These are phyloP conservation scores for Dissophora globulifera DNA, from an alignment of 192 early-diverging fungal species.

Conservation along the genomic window DNA sequence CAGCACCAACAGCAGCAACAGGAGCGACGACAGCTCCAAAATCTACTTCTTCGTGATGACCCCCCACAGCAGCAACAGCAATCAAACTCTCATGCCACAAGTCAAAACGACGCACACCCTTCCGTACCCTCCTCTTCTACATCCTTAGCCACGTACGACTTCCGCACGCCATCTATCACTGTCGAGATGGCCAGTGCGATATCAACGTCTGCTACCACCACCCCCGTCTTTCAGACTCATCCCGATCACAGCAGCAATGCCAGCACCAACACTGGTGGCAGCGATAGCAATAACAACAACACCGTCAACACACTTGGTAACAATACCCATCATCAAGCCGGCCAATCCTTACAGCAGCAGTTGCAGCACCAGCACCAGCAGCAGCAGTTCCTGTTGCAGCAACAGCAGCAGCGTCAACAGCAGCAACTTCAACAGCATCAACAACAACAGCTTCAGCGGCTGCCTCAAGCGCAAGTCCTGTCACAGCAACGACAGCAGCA, in stretches of 20 bases:
- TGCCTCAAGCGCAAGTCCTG: conserved; percentile 22
- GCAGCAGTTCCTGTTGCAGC: conserved; percentile 24
- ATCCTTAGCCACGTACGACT: conserved; percentile 1
- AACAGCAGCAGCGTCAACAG: conserved; percentile 42
- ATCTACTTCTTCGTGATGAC: conserved; percentile 30
- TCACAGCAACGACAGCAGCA: conserved; percentile 3
- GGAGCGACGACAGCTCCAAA: conserved; percentile 33
- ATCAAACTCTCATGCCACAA: background rate
- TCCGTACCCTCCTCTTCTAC: no score
- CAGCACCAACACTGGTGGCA: no score
- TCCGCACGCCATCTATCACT: background rate
- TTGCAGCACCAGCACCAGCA: conserved; percentile 47
- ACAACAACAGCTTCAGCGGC: conserved; percentile 40
- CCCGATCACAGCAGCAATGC: conserved; percentile 17
- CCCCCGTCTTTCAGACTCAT: conserved; percentile 44
- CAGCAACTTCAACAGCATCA: conserved; percentile 39
- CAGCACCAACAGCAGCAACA: conserved; percentile 26
- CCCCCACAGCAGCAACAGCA: conserved; percentile 3
- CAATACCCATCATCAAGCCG: background rate
- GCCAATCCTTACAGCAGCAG: conserved; percentile 17
- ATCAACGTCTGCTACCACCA: conserved; percentile 34
- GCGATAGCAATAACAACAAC: background rate
- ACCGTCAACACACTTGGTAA: background rate
- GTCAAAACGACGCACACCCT: no score
- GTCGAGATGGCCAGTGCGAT: conserved; percentile 13